Base-by-base conservation (phyloP, 805 yeast genomes). In the Nakazawaea siamensis region DNA sequence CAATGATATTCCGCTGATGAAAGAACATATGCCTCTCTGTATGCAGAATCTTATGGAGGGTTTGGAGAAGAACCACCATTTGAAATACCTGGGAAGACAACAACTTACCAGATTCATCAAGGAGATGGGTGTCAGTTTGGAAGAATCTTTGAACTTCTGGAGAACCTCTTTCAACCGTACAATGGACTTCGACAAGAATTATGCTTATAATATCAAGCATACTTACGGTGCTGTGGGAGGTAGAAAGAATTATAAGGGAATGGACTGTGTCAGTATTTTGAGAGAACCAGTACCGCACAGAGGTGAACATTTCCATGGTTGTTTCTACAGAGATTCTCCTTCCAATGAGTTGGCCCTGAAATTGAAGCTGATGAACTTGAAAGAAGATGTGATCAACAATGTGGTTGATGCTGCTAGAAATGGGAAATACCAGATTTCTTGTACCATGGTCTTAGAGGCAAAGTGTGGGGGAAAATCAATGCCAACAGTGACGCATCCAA, bases 141-240 rank as follows among this genome's bases (percentile, higher is more conserved):
- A 87, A 39, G 97, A 92, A 52, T 88, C 97, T 0, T 55, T 90
- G 39, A 73, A 70, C 46, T 90, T 87, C 55, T 92, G 97, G 95
- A 62, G 77, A 10, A 60, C 58, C 35, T 80, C 80, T 43, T 90
- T 90, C 57, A n/a, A n/a, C n/a, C 68, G 78, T 4, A 54, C 74
- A 35, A 96, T 86, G 36, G 74, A 75, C 47, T 87, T 88, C 59
- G 75, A 80, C 55, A 88, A 87, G 58, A 94, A 90, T 51, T 88
- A 90, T 63, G 68, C 74, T 41, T 92, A 92, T 65, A 84, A 83
- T 48, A 74, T 92, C 49, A 70, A 95, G 41, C 97, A 92, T 57
- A 72, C 70, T 42, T 92, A 90, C 54, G 99, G 97, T 32, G 64
- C 85, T 39, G 96, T 85, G 58, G 99, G 98, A 46, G 80, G 80